Conservation (phyloP, 2,329 filamentous ascomycete species). For the Fusarium sp. region DNA sequence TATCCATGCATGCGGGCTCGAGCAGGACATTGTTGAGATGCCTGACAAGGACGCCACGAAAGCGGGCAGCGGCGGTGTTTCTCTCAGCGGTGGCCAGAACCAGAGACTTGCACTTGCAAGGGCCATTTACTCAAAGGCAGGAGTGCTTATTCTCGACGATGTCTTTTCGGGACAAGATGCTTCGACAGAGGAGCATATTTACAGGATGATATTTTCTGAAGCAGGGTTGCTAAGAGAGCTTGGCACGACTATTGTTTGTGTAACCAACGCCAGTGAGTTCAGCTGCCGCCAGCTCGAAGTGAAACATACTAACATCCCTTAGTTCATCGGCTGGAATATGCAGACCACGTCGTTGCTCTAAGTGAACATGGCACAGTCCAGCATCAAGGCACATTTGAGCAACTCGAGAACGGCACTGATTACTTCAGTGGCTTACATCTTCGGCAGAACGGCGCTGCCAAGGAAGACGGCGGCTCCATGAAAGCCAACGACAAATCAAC, state of each 20-base stretch:
- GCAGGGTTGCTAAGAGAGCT: neutral
- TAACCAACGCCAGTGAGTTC: slow-evolving; percentile 10
- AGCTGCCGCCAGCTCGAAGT: neutral
- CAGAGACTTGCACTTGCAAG: slow-evolving; percentile 42
- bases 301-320: neutral
- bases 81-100: slow-evolving; percentile 48
- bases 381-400: slow-evolving; percentile 18
- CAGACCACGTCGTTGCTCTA: slow-evolving; percentile 7
- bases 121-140: slow-evolving; percentile 34
- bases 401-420: slow-evolving; percentile 4
- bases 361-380: slow-evolving; percentile 4
- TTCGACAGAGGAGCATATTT: slow-evolving; percentile 17
- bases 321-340: slow-evolving; percentile 2
- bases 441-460: neutral
- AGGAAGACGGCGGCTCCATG: neutral
- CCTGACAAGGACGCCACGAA: slow-evolving; percentile 12
- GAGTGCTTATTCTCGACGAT: slow-evolving; percentile 46
- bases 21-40: slow-evolving; percentile 6
- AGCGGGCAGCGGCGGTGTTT: slow-evolving; percentile 47
- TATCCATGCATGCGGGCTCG: neutral
- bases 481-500: neutral
- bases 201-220: neutral
- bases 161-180: slow-evolving; percentile 43
- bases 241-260: slow-evolving; percentile 2
- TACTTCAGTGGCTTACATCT: slow-evolving; percentile 12